Base-by-base conservation (phyloP, 139 green algal genomes). In the Nannochloris sp. region DNA sequence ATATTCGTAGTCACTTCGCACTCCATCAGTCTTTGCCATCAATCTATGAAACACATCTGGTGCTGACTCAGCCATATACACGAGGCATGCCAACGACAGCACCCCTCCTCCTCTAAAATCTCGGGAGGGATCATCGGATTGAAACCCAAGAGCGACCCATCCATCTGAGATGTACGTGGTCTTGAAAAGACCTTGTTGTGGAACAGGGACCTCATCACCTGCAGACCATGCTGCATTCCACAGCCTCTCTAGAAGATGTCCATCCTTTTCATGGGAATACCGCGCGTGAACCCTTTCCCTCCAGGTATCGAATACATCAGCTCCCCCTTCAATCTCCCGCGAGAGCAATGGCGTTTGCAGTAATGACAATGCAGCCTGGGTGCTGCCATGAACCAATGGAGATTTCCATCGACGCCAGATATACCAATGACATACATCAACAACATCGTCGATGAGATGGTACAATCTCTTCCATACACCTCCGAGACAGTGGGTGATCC, bases 111-210 rank as follows among this genome's bases (percentile, higher is more conserved):
- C 90, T 20, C 90, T 68, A 57, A 74, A 55, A 60, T 74, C 67
- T 4, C 46, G n/a, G 3, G 25, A 31, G 11, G 69, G 69, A 16
- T 71, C 44, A 23, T 66, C 58, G 1, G 37, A 61, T 65, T 85
- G 79, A 79, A 83, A 94, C 5, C 86, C 87, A 76, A 95, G 90
- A 0, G 88, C 78, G 53, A 88, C 90, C 88, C 88, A 95, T 25
- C 75, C 61, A 11, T 75, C 23, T 2, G 66, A 72, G 17, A 72
- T 79, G 10, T 80, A 58, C 8, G 45, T 49, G 0, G 46, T 40
- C n/a, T 62, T 61, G 48, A 69, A 85, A 50, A 66, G 63, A 1
- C 65, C 78, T 0, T 77, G 67, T 11, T 6, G 31, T 37, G 31
- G 33, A 11, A 23, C 20, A 23, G 33, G 33, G 33, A 8, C 33